phyloP scores from a whole-genome alignment of 1,284 basidiomycete genomes.

The Malassezia nana region DNA sequence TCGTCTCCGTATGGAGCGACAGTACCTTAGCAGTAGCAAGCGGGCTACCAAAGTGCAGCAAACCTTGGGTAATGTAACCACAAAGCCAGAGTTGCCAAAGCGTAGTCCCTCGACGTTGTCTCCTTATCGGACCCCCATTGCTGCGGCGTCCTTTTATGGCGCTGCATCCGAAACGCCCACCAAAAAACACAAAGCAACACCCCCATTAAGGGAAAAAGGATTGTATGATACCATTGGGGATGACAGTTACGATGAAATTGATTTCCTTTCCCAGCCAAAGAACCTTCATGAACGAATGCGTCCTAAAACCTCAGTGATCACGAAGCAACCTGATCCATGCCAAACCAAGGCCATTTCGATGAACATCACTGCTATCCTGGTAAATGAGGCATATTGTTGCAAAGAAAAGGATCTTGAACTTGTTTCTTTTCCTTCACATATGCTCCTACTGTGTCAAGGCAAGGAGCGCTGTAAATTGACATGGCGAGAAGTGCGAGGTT shows the following conservation, averaged over 20 bases:
- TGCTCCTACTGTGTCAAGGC: not conserved
- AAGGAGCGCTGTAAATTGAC: slow-evolving; percentile 2
- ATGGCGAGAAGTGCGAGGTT: slow-evolving; percentile 7
- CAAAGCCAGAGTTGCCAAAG: slow-evolving; percentile 8
- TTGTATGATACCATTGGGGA: not conserved
- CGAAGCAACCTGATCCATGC: not conserved
- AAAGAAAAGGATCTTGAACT: not conserved
- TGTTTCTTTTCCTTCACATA: slow-evolving; percentile 10
- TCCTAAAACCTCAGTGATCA: not conserved
- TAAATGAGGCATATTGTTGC: not conserved
- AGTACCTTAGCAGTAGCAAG: slow-evolving; percentile 1
- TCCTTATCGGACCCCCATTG: slow-evolving; percentile 16
- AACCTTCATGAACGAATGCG: slow-evolving; percentile 14
- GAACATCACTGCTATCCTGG: not conserved
- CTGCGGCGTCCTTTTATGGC: slow-evolving; percentile 8
- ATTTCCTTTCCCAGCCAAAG: not conserved
- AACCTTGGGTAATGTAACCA: not conserved
- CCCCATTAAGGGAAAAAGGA: not conserved
- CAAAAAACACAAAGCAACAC: not conserved
- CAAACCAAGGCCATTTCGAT: not conserved
- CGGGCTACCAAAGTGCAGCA: slow-evolving; percentile 2
- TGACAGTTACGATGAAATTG: slow-evolving; percentile 16
- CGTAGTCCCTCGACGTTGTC: not conserved
- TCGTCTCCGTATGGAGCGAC: slow-evolving; percentile 12
- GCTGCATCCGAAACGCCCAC: too few relatives aligned